phyloP scores from a whole-genome alignment of 2,329 filamentous ascomycete genomes.

The Penicillium sp. region DNA sequence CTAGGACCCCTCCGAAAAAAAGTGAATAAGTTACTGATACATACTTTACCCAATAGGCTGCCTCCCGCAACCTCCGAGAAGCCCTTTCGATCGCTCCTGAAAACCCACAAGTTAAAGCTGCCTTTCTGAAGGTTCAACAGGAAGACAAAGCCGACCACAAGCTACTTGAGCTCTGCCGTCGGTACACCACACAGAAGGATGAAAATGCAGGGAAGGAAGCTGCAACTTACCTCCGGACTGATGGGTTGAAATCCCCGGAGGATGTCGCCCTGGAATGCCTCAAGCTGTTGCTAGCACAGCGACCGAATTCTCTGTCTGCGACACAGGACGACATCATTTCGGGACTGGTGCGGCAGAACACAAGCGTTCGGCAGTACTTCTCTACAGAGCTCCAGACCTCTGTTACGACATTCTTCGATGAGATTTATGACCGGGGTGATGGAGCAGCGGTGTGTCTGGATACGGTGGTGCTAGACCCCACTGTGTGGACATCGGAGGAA shows the following conservation, averaged over 20 bases:
- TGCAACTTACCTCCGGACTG: slow-evolving; percentile 41
- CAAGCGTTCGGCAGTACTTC: slow-evolving; percentile 43
- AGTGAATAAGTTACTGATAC: background rate
- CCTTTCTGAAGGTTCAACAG: slow-evolving; percentile 45
- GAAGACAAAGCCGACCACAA: slow-evolving; percentile 43
- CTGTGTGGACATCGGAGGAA: slow-evolving; percentile 45
- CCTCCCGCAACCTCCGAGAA: slow-evolving; percentile 48
- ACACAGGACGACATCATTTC: slow-evolving; percentile 48
- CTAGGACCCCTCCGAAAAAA: background rate
- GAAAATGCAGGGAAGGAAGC: slow-evolving; percentile 46
- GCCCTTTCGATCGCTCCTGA: slow-evolving; percentile 47
- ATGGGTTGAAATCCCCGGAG: slow-evolving; percentile 44
- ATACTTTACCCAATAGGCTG: slow-evolving; percentile 34
- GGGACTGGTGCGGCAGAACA: slow-evolving; percentile 44
- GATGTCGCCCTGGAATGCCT: slow-evolving; percentile 44
- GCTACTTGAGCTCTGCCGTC: slow-evolving; percentile 44
- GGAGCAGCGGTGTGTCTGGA: slow-evolving; percentile 47
- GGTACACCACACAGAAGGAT: slow-evolving; percentile 42
- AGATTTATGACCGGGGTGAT: slow-evolving; percentile 49
- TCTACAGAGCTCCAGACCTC: slow-evolving; percentile 43
- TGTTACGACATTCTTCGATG: slow-evolving; percentile 48
- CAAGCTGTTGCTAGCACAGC: slow-evolving; percentile 41
- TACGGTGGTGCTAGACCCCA: slow-evolving; percentile 45
- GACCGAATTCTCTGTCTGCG: slow-evolving; percentile 35
- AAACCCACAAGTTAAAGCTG: slow-evolving; percentile 44